Evolutionary conservation across 257 asterid species (phyloP), one percentile per base, ranked within the genome.

Genomic region (Gynochthodes officinalis): DNA sequence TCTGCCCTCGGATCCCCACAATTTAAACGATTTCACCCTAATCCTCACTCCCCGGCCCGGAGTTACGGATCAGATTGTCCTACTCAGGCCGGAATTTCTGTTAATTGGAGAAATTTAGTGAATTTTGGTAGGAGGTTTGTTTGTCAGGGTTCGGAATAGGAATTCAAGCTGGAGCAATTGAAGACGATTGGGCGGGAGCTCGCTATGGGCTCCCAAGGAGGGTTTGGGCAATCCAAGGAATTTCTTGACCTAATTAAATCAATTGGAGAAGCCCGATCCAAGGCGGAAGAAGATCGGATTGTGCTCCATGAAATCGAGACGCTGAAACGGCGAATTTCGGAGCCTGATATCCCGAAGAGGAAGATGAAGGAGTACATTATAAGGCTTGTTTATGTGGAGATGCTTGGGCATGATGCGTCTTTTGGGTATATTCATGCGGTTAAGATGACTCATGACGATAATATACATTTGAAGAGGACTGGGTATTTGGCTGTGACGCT

Each of bases 401-500:
- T 92, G 99, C 87, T 95, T 27, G 98, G 97, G 53, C 97, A 92
- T 73, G 99, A 95, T 52, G 97, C 99, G 0, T 92, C 99, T 0
- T 95, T 95, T 53, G 99, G 99, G 4, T 90, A 90, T 74, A 92
- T 95, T 74, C 97, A 95, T 77, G 99, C 99, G 4, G 98, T 95
- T 21, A 95, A 95, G 77, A 95, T 92, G 97, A 95, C 99, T 7
- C 99, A 95, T 74, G 96, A 92, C 69, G 98, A 92, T 76, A 92
- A 76, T 73, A 70, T 95, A 64, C 82, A 69, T 81, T 73, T 90
- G 74, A 95, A 95, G 43, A 78, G 97, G 67, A 89, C 97, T 61
- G 99, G 98, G 3, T 92, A 95, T 80, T 77, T 95, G 83, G 98
- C 99, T 21, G 96, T 95, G 33, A 90, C 99, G 53, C 71, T 90